These are phyloP conservation scores for Platismatia glauca DNA, from an alignment of 495 filamentous ascomycete genomes.

Conservation along the genomic window DNA sequence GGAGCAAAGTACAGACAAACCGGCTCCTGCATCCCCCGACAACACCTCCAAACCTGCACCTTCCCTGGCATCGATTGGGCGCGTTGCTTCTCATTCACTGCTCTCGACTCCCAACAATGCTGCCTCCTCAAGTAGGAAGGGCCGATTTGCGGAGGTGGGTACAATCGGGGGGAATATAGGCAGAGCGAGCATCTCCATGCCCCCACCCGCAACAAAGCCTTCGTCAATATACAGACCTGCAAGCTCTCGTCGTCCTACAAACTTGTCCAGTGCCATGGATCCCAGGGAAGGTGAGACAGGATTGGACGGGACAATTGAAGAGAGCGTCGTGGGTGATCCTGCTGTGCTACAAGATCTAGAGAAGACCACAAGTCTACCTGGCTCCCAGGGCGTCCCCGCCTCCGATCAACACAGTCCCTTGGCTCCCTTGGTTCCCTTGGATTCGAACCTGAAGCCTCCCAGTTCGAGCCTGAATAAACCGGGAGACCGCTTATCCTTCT, in stretches of 20 bases:
- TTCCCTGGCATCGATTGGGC: constrained; percentile 19
- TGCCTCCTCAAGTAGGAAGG: constrained; percentile 39
- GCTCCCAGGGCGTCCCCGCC: constrained; percentile 13
- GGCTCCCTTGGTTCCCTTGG: constrained; percentile 33
- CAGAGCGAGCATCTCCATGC: constrained; percentile 53
- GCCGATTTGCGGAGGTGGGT: constrained; percentile 43
- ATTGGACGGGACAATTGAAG: constrained; percentile 3
- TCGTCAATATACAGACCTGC: constrained; percentile 18
- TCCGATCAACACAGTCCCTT: constrained; percentile 19
- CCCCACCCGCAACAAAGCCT: constrained; percentile 37
- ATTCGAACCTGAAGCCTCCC: constrained; percentile 37
- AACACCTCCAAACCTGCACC: constrained; percentile 8
- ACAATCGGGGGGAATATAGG: constrained; percentile 41
- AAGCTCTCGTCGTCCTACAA: constrained; percentile 13
- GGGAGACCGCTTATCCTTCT: constrained; percentile 54
- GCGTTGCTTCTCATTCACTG: constrained; percentile 30
- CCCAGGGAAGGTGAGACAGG: constrained; percentile 5
- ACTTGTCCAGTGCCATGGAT: constrained; percentile 6
- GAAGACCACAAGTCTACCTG: constrained; percentile 17
- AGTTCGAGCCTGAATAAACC: constrained; percentile 36
- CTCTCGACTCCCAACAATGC: constrained; percentile 28
- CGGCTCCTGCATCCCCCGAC: constrained; percentile 18
- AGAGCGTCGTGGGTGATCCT: not conserved
- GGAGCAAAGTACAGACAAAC: constrained; percentile 2
- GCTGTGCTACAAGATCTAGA: constrained; percentile 17